These are phyloP conservation scores for Flaveria floridana DNA, from an alignment of 140 eudicot species.

Conservation along the genomic window DNA sequence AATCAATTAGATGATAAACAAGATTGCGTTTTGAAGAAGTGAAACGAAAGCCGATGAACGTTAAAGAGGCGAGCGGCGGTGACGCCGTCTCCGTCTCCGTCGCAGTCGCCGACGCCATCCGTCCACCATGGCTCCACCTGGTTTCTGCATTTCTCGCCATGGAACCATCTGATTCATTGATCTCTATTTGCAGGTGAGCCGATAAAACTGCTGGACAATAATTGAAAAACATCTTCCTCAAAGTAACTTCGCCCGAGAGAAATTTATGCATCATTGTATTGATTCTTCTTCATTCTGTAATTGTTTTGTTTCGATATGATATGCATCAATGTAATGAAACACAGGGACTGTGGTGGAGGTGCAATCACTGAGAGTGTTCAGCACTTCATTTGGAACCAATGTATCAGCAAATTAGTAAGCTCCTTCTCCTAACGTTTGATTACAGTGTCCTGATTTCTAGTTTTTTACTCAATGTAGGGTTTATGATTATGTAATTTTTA, in stretches of 20 bases:
- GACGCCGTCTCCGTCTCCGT: constrained; percentile 3
- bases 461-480: neutral
- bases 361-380: constrained; percentile 69
- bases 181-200: constrained; percentile 61
- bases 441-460: neutral
- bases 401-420: constrained; percentile 61
- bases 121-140: constrained; percentile 49
- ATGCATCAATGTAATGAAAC: constrained; percentile 1
- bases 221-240: neutral
- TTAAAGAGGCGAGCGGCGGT: constrained; percentile 29
- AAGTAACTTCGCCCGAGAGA: constrained; percentile 5
- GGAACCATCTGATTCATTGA: constrained; percentile 68
- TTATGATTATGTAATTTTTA: constrained; percentile 2
- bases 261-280: neutral
- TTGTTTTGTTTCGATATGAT: neutral
- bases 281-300: neutral
- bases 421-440: neutral
- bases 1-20: neutral
- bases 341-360: constrained; percentile 79
- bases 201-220: neutral
- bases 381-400: constrained; percentile 62
- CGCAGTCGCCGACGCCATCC: constrained; percentile 11
- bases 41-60: constrained; percentile 20
- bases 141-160: constrained; percentile 74
- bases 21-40: constrained; percentile 1